These are phyloP conservation scores for Glycine soja DNA, from an alignment of 306 rosid species.

Conservation along the genomic window DNA sequence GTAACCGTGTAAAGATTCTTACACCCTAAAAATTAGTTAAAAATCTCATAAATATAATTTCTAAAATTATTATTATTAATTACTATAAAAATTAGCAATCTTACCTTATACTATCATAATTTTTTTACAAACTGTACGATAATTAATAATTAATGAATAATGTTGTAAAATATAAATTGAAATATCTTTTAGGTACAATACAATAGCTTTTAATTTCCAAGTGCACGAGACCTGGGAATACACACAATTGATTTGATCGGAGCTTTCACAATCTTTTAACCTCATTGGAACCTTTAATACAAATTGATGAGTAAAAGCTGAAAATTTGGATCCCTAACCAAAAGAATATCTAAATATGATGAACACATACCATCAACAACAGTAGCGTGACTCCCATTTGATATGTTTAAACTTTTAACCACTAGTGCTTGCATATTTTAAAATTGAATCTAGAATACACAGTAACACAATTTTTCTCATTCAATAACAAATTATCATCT, in stretches of 20 bases:
- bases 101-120: no score
- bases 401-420: not conserved
- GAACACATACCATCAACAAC: not conserved
- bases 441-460: not conserved
- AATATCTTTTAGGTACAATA: not conserved
- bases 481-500: not conserved
- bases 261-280: not conserved
- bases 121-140: no score
- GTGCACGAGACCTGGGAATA: slow-evolving; percentile 5
- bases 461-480: not conserved
- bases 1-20: not conserved
- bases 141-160: no score
- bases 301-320: not conserved
- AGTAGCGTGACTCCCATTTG: not conserved
- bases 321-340: not conserved
- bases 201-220: not conserved
- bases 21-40: not conserved
- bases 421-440: not conserved
- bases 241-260: not conserved
- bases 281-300: slow-evolving; percentile 2
- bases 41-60: not conserved
- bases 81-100: no score
- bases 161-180: not conserved
- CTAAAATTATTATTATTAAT: no score
- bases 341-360: not conserved